Evolutionary conservation across 257 asterid genomes (phyloP), one percentile per base, ranked within the genome.

Genomic region (Forsythia suspensa): DNA sequence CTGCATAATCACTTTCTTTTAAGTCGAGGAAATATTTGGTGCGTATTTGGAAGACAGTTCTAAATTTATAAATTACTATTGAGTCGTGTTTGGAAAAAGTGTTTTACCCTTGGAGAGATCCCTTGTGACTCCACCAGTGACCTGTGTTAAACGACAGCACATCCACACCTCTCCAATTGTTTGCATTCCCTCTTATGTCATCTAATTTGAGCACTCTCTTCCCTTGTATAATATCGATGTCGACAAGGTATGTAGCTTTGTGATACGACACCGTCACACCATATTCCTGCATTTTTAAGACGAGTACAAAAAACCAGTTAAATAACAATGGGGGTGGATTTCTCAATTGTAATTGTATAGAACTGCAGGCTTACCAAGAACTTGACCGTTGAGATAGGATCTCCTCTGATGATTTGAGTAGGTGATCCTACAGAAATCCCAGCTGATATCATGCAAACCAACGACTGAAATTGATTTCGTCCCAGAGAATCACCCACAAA

Each of bases 401-500:
- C 97, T 61, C 97, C 96, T 69, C 89, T 77, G 77, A 15, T 39
- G 61, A 80, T 48, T 82, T 89, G 96, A 2, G 96, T 92, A 24
- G 88, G 96, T 34, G 98, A 88, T 4, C 83, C 82, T 21, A 92
- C 10, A 0, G 97, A 76, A 18, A 89, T 18, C 15, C 88, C 94
- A 36, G 97, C 86, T 55, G 92, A 82, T 65, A 94, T 87, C 97
- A 96, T 82, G 79, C 99, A 96, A 46, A 92, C 70, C 80, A 96
- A 81, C 11, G 98, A 94, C 79, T 96, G 88, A 97, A 97, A 96
- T 82, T 96, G 99, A 80, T 96, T 96, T 61, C 95, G 85, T 24
- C 98, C 97, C 79, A 96, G 67, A 12, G 99, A 96, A 70, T 96
- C 99, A 2, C 99, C 99, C 38, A 96, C 98, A 78, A 94, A 96